A percentile compares a stretch with the other conserved stretches of the same genome.
Evolutionary conservation across 1,139 yeast genomes (phyloP).

Genomic region (Kodamaea fungicola): DNA sequence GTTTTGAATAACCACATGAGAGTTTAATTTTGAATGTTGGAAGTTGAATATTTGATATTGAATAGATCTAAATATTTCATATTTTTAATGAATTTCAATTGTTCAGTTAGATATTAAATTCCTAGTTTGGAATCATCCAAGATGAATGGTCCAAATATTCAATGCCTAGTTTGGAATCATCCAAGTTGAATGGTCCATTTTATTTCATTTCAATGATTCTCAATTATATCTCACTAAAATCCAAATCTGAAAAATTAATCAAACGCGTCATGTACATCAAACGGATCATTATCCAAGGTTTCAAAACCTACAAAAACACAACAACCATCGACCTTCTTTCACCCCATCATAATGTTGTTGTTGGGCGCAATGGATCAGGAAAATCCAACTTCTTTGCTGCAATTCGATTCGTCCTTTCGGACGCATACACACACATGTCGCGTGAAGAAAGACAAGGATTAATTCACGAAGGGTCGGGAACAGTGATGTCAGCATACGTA

Average conservation of each 20-base stretch:
- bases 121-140: too few relatives aligned
- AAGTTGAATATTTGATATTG: too few relatives aligned
- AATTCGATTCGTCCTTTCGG: constrained; percentile 86
- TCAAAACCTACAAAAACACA: constrained; percentile 87
- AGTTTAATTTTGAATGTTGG: too few relatives aligned
- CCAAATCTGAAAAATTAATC: neutral
- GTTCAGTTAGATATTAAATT: too few relatives aligned
- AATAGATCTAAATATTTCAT: too few relatives aligned
- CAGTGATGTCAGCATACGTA: constrained; percentile 90
- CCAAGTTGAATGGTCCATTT: too few relatives aligned
- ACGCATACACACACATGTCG: constrained; percentile 84
- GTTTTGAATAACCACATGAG: too few relatives aligned
- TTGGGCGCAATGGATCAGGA: constrained; percentile 96
- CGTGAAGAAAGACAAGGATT: constrained; percentile 86
- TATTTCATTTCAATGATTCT: neutral
- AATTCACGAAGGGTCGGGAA: constrained; percentile 88
- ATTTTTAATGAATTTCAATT: too few relatives aligned
- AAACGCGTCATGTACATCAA: constrained; percentile 35
- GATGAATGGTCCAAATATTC: too few relatives aligned
- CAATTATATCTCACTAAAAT: neutral
- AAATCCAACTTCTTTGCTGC: constrained; percentile 96
- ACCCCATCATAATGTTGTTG: constrained; percentile 83
- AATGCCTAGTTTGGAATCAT: too few relatives aligned
- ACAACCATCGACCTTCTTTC: constrained; percentile 75
- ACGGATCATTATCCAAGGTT: constrained; percentile 76